Evolutionary conservation across 345 rosid genomes (phyloP).

Genomic region (Lepidium africanum): DNA sequence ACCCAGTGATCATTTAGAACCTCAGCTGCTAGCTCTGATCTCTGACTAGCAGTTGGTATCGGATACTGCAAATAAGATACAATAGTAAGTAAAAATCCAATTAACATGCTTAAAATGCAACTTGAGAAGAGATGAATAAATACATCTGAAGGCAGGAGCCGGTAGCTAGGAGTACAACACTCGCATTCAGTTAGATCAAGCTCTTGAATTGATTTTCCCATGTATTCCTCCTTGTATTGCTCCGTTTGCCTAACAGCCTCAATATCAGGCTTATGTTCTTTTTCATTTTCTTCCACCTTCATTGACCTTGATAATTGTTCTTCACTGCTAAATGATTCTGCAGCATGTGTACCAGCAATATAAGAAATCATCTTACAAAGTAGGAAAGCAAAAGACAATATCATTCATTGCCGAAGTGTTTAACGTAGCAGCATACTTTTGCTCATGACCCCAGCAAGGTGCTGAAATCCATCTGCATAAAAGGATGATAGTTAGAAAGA

Average conservation of each 20-base stretch:
- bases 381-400: slow-evolving; percentile 1
- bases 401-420: background rate
- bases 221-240: slow-evolving; percentile 63
- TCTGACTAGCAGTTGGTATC: slow-evolving; percentile 62
- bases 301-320: slow-evolving; percentile 44
- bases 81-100: background rate
- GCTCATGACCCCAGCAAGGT: slow-evolving; percentile 80
- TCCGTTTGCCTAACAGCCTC: slow-evolving; percentile 64
- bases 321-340: slow-evolving; percentile 61
- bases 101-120: slow-evolving; percentile 1
- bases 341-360: slow-evolving; percentile 12
- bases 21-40: slow-evolving; percentile 59
- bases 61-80: slow-evolving; percentile 58
- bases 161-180: slow-evolving; percentile 90
- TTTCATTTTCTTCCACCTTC: slow-evolving; percentile 69
- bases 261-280: slow-evolving; percentile 57
- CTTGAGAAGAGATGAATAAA: background rate
- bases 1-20: slow-evolving; percentile 98
- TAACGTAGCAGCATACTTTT: slow-evolving; percentile 55
- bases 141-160: slow-evolving; percentile 93
- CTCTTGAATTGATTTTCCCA: slow-evolving; percentile 88
- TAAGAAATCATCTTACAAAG: slow-evolving; percentile 13
- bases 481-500: slow-evolving; percentile 14
- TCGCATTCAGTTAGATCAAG: slow-evolving; percentile 89
- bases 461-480: slow-evolving; percentile 72